phyloP scores from a whole-genome alignment of 1,139 yeast species.

The Wickerhamomyces sp. region DNA sequence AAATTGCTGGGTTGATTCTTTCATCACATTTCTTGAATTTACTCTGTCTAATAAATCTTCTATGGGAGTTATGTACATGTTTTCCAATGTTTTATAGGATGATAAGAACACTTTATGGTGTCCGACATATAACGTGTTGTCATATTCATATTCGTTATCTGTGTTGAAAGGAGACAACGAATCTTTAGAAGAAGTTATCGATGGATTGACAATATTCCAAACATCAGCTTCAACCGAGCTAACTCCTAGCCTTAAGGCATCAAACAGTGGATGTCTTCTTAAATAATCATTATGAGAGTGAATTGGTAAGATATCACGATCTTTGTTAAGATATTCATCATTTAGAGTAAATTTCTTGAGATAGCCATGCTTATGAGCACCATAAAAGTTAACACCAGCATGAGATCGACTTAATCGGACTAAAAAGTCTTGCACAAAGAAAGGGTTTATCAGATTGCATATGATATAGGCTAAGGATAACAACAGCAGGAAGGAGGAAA shows the following conservation, averaged over 20 bases:
- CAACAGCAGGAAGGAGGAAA: background rate
- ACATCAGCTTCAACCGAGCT: slow-evolving; percentile 70
- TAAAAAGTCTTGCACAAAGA: background rate
- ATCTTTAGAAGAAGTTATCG: no score
- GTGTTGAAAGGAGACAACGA: no score
- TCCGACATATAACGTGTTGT: slow-evolving; percentile 55
- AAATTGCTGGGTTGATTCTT: slow-evolving; percentile 7
- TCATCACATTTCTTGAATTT: slow-evolving; percentile 7
- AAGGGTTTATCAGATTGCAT: background rate
- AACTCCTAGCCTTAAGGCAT: slow-evolving; percentile 57
- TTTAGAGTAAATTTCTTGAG: background rate
- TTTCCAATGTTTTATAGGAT: slow-evolving; percentile 40
- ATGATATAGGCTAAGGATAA: background rate
- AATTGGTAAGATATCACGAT: slow-evolving; percentile 25
- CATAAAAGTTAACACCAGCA: no score
- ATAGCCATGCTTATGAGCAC: background rate
- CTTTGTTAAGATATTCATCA: slow-evolving; percentile 7
- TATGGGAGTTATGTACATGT: slow-evolving; percentile 53
- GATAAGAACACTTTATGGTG: slow-evolving; percentile 50
- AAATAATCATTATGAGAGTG: slow-evolving; percentile 81
- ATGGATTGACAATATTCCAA: slow-evolving; percentile 45
- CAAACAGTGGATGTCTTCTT: slow-evolving; percentile 57
- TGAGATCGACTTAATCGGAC: no score
- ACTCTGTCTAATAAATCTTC: slow-evolving; percentile 42
- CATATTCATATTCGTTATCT: slow-evolving; percentile 22